These are phyloP conservation scores for Nothomitra cinnamomea DNA, from an alignment of 2,329 filamentous ascomycete species.

Conservation along the genomic window DNA sequence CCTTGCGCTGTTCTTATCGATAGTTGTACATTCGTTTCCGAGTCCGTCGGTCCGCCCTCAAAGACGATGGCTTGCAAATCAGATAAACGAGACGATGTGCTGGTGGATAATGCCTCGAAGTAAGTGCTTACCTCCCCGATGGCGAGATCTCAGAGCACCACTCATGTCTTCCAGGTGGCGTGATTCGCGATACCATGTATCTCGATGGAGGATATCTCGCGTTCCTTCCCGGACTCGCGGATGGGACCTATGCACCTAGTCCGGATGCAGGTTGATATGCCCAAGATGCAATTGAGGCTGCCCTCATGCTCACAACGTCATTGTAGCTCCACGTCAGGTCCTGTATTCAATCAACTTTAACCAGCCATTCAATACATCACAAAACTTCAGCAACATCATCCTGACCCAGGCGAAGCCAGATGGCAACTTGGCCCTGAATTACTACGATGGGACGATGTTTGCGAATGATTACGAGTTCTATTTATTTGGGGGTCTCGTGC, in stretches of 20 bases:
- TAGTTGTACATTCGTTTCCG: background rate
- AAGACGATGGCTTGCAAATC: conserved; percentile 3
- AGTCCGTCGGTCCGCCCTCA: background rate
- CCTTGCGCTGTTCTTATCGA: background rate
- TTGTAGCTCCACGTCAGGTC: conserved; percentile 40
- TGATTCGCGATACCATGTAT: conserved; percentile 45
- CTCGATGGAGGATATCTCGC: conserved; percentile 44
- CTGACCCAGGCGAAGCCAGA: conserved; percentile 2
- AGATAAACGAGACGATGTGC: conserved; percentile 5
- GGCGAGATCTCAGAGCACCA: background rate
- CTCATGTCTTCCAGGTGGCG: conserved; percentile 28
- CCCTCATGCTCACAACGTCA: conserved; percentile 29
- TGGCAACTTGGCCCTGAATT: conserved; percentile 36
- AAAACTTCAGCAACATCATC: conserved; percentile 27
- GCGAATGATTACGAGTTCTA: conserved; percentile 46
- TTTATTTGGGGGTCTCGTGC: conserved; percentile 30
- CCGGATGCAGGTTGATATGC: background rate
- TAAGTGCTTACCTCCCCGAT: background rate
- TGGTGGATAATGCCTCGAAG: conserved; percentile 4
- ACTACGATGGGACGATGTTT: conserved; percentile 45
- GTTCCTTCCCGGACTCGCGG: conserved; percentile 10
- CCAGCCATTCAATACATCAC: conserved; percentile 29
- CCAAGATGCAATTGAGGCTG: conserved; percentile 30
- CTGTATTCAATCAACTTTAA: conserved; percentile 34
- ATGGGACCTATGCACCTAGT: background rate